Evolutionary conservation across 345 rosid genomes (phyloP), one percentile per base, ranked within the genome.

Genomic region (Dipteronia sinensis): DNA sequence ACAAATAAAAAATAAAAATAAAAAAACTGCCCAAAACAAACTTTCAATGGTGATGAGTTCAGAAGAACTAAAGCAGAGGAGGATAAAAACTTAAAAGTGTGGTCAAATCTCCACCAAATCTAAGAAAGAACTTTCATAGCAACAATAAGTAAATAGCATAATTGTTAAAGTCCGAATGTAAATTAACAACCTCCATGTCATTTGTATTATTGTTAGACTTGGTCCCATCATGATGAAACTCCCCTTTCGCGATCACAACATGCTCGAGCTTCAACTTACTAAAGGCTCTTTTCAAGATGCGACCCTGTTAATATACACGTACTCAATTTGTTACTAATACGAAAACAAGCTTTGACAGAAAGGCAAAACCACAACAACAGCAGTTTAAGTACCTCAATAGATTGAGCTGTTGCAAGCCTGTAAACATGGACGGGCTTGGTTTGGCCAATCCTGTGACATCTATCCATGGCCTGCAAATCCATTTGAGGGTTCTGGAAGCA

Each of bases 401-500:
- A 96, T 77, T 89, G 98, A 51, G 97, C 97, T 1, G 99, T 90
- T 22, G 93, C 88, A 79, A 96, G 98, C 85, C 98, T 88, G 82
- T 94, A 96, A 81, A 96, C 98, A 84, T 96, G 98, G 84, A 96
- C 99, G 67, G 99, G 97, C 82, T 96, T 96, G 29, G 98, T 96
- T 85, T 96, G 98, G n/a, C 99, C 98, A 58, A 96, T 94, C 82
- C 99, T 89, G 75, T 96, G 99, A 87, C 99, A 96, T 84, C 98
- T 87, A 81, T 96, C 99, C 99, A 96, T 96, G 76, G 99, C 99
- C 86, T 96, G 98, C 76, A 94, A 86, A 86, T 94, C 99, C 94
- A 94, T 91, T 86, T 96, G 98, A 42, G 99, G 99, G 75, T 96
- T 96, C 99, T 96, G 86, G 34, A 80, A 16, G 67, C 73, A 78